Conservation (phyloP, 2,329 filamentous ascomycete genomes). For the Aspergillus fischeri region DNA sequence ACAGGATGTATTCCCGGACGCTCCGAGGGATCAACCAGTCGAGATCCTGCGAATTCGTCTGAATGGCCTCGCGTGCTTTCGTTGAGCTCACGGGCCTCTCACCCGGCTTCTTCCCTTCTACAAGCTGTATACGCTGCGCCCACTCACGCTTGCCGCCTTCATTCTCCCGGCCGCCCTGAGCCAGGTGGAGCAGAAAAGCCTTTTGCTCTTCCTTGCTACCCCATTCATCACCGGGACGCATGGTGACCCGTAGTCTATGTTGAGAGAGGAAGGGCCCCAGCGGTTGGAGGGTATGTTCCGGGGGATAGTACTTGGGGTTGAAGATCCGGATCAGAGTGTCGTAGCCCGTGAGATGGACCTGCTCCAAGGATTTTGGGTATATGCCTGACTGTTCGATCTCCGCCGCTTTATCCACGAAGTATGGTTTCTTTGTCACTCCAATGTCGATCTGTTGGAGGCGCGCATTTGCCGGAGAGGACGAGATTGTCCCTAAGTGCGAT, state of each 20-base stretch:
- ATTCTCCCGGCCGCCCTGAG: constrained; percentile 32
- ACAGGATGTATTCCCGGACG: constrained; percentile 31
- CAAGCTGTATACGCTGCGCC: constrained; percentile 40
- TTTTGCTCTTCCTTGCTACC: constrained; percentile 36
- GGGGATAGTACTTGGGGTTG: constrained; percentile 47
- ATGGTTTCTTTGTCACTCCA: constrained; percentile 46
- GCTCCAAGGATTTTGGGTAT: constrained; percentile 37
- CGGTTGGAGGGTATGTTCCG: constrained; percentile 39
- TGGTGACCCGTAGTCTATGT: constrained; percentile 43
- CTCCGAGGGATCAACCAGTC: constrained; percentile 32
- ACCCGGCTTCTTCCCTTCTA: constrained; percentile 34
- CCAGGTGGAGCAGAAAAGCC: constrained; percentile 34
- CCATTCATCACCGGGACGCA: constrained; percentile 41
- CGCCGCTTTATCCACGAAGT: constrained; percentile 46
- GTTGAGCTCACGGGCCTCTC: constrained; percentile 43
- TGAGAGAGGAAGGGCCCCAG: constrained; percentile 40
- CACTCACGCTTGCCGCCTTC: constrained; percentile 40
- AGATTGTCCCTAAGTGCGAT: constrained; percentile 20
- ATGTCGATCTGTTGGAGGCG: constrained; percentile 40
- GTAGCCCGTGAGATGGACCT: constrained; percentile 47
- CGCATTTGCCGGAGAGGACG: constrained; percentile 7
- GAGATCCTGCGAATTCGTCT: constrained; percentile 28
- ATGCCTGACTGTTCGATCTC: constrained; percentile 36
- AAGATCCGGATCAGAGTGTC: constrained; percentile 49
- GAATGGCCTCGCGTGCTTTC: constrained; percentile 35